Evolutionary conservation across 2,329 filamentous ascomycete genomes (phyloP).

Genomic region (Didymella segeticola): DNA sequence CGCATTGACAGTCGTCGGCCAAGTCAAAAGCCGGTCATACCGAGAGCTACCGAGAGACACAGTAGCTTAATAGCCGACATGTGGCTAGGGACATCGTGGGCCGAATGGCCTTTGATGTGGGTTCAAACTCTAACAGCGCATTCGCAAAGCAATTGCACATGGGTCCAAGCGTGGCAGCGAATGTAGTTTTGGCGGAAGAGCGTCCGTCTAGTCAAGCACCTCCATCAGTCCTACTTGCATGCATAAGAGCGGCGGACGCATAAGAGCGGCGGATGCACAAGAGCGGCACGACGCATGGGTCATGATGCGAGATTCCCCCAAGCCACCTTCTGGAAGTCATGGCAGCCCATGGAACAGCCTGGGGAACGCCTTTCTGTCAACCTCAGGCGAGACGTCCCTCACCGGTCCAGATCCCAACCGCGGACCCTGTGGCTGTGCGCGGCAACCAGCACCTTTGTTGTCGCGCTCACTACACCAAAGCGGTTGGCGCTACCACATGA

Average conservation of each 20-base stretch:
- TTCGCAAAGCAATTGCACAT: neutral
- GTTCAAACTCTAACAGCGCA: conserved; percentile 9
- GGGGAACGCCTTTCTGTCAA: conserved; percentile 11
- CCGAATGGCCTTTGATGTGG: neutral
- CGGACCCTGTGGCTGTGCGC: conserved; percentile 10
- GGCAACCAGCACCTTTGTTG: neutral
- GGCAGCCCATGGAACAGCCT: conserved; percentile 1
- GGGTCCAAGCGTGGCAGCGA: conserved; percentile 4
- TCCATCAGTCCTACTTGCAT: neutral
- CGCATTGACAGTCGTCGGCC: neutral
- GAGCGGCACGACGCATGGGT: neutral
- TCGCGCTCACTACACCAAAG: conserved; percentile 10
- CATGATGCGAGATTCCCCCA: neutral
- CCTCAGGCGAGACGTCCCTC: conserved; percentile 5
- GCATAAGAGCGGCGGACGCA: neutral
- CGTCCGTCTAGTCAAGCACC: neutral
- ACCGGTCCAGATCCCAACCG: conserved; percentile 9
- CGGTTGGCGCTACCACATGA: conserved; percentile 5
- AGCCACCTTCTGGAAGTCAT: neutral
- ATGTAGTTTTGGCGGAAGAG: conserved; percentile 1
- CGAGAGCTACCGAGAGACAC: conserved; percentile 2
- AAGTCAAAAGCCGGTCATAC: neutral
- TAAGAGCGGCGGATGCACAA: neutral
- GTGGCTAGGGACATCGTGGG: neutral
- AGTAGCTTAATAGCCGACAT: neutral